A percentile compares a stretch with the other conserved stretches of the same genome.
Conservation (phyloP, 2,329 filamentous ascomycete genomes). For the Drechslera avenae region DNA sequence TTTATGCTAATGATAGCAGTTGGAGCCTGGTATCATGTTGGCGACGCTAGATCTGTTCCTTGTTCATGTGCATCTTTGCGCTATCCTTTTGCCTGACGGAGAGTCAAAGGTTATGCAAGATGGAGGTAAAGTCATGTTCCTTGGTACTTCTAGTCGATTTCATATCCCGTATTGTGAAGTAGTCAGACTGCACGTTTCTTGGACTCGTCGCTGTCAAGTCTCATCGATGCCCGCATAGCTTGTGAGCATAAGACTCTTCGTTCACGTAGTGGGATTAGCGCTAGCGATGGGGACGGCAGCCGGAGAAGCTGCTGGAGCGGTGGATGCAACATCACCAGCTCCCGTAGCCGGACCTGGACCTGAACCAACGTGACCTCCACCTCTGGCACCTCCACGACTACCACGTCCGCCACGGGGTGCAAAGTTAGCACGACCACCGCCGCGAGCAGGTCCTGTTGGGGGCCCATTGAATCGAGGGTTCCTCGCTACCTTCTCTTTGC, state of each 20-base stretch:
- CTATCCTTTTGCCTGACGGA: background rate
- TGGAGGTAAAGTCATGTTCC: background rate
- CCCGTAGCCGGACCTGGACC: slow-evolving; percentile 13
- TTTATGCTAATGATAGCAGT: no score
- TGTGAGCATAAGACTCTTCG: background rate
- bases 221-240: background rate
- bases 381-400: slow-evolving; percentile 41
- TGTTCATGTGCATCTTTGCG: no score
- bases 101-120: background rate
- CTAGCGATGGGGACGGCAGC: slow-evolving; percentile 14
- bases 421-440: slow-evolving; percentile 42
- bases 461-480: slow-evolving; percentile 37
- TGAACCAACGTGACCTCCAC: slow-evolving; percentile 32
- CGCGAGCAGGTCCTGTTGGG: slow-evolving; percentile 35
- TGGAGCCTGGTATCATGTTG: no score
- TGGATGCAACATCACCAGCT: slow-evolving; percentile 16
- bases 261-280: slow-evolving; percentile 13
- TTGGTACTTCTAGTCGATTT: background rate
- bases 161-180: background rate
- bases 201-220: background rate
- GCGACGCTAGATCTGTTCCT: no score
- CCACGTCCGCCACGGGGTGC: slow-evolving; percentile 43
- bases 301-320: slow-evolving; percentile 12
- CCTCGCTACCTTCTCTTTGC: slow-evolving; percentile 62
- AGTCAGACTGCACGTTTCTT: no score